Evolutionary conservation across 164 flowering plant species (phyloP), one percentile per base, ranked within the genome.

Genomic region (Malania oleifera): DNA sequence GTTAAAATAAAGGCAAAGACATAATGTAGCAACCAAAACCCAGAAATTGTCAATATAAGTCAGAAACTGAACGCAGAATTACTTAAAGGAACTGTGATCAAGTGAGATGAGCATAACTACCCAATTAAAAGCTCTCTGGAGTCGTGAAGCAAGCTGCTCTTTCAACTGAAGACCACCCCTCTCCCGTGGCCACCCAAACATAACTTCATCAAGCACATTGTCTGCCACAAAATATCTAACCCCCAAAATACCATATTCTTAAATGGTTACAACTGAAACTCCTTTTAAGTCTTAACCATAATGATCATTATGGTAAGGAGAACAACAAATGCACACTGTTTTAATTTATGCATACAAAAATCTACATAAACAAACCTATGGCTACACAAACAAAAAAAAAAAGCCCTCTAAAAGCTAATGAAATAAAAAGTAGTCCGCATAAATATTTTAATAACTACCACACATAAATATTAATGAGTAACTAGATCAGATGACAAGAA

Each of bases 161-260:
- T 75, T 91, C 61, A 80, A 60, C 47, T 74, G 78, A 57, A 61
- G 46, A 52, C 73, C 73, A 44, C 75, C 80, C 56, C 35, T 80
- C 69, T 81, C 91, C 75, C 91, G 82, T 60, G 99, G 99, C 96
- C 96, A 91, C 48, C 96, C 98, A 80, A 95, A 91, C 43, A 76
- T 84, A 40, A 95, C 80, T 76, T 95, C 99, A 47, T 89, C 96
- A 58, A 95, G 84, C 61, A 95, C 76, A 58, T 54, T 89, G 60
- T 91, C 90, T 28, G 95, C 83, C 58, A 89, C 74, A 61, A 95
- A 95, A 56, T 83, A 91, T 80, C 99, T 95, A 66, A 34, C 31
- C 29, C 41, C 54, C 49, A 66, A 54, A n/a, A 56, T 6, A 40
- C 8, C 10, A 52, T 20, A 47, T 40, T 26, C 12, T 51, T 51